Evolutionary conservation across 805 yeast species (phyloP).

Genomic region (Jamesozyma rosinii): DNA sequence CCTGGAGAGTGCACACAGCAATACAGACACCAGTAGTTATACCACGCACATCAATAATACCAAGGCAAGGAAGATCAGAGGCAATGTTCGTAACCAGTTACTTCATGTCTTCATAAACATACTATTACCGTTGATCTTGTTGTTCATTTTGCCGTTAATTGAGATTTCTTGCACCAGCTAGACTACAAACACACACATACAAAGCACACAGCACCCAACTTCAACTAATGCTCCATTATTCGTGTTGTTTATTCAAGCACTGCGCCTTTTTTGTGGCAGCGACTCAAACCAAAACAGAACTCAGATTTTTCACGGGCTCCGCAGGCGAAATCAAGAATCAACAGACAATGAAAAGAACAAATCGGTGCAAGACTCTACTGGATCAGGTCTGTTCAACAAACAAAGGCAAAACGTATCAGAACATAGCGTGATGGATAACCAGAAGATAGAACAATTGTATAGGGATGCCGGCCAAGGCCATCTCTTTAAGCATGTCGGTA

Average conservation of each 20-base stretch:
- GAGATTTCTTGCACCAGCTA: background rate
- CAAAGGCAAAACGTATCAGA: background rate
- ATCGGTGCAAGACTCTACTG: too few species aligned
- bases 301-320: too few species aligned
- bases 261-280: too few species aligned
- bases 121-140: background rate
- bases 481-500: conserved; percentile 40
- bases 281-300: too few species aligned
- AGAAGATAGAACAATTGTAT: conserved; percentile 22
- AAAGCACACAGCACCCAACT: too few species aligned
- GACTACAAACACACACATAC: background rate
- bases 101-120: background rate
- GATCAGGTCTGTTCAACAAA: too few species aligned
- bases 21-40: background rate
- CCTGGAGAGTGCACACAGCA: background rate
- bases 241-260: too few species aligned
- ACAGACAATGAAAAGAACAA: too few species aligned
- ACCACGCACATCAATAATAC: background rate
- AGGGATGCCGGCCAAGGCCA: conserved; percentile 45
- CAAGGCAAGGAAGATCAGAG: background rate
- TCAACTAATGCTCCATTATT: too few species aligned
- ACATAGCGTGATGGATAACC: background rate
- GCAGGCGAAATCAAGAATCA: too few species aligned
- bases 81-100: background rate
- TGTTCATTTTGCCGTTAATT: background rate